These are phyloP conservation scores for Steccherinum ochraceum DNA, from an alignment of 768 basidiomycete species.

Conservation along the genomic window DNA sequence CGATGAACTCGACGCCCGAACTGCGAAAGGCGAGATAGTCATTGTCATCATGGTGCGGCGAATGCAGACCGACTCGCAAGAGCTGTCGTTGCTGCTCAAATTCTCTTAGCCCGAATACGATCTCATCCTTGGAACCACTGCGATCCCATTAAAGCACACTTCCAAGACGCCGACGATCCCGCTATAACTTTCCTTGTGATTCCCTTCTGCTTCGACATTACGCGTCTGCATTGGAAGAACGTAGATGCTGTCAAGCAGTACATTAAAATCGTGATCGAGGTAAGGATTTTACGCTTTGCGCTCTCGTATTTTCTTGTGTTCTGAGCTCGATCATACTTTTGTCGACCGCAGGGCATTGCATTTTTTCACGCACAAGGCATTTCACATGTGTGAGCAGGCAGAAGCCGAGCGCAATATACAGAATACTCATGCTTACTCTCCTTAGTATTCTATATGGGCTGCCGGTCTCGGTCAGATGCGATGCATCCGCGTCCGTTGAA, in stretches of 20 bases:
- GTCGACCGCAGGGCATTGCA: background rate
- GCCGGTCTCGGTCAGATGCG: too few relatives aligned
- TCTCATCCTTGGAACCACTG: background rate
- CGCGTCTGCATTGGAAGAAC: background rate
- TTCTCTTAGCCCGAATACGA: background rate
- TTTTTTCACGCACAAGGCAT: background rate
- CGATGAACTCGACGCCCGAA: too few relatives aligned
- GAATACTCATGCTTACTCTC: too few relatives aligned
- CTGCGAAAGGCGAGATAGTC: too few relatives aligned
- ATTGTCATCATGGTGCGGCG: background rate
- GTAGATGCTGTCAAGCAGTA: background rate
- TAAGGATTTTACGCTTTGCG: too few relatives aligned
- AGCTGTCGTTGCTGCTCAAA: background rate
- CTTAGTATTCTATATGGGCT: too few relatives aligned
- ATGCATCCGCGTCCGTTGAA: too few relatives aligned
- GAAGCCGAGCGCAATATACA: too few relatives aligned
- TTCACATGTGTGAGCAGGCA: background rate
- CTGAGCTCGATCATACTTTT: background rate
- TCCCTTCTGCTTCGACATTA: background rate
- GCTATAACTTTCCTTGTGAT: background rate
- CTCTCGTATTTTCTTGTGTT: too few relatives aligned
- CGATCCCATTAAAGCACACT: background rate
- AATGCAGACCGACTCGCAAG: background rate
- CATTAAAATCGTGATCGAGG: background rate
- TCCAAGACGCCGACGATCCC: background rate